Base-by-base conservation (phyloP, 257 asterid species). In the Haberlea rhodopensis region DNA sequence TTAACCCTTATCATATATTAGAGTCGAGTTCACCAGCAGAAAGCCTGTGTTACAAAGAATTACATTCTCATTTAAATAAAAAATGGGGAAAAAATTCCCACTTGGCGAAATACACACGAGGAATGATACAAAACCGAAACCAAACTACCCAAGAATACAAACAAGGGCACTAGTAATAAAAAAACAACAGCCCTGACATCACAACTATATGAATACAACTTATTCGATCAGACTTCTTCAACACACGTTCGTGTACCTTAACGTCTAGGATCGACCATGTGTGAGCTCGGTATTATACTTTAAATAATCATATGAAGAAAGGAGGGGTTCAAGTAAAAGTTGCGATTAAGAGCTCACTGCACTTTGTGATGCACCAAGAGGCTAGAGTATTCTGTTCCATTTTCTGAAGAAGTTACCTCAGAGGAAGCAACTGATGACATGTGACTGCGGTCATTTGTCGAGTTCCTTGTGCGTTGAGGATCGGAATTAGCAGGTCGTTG, bases 351-450 rank as follows among this genome's bases (percentile, higher is more conserved):
- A 68, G 69, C 70, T 85, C 63, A 83, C 69, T 76, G 81, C 49
- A 69, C 53, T 78, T 79, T 82, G 62, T 60, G 62, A 37, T 74
- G 85, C 73, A 29, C 32, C 15, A 79, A 55, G 57, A 82, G 80
- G 57, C 85, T 72, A 6, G 78, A 69, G 73, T 73, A 72, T 53
- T 84, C 87, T 0, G 79, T 71, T 62, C 84, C 85, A 53, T 78
- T 80, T 60, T 75, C 87, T 2, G 89, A 67, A 60, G 83, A 70
- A 43, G 82, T 76, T 67, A 82, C 69, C 57, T 73, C 81, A 8
- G 95, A 85, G 15, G 95, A 87, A 71, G 85, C 85, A 73, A 74
- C 71, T 54, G 92, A 84, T 21, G 91, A 82, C 45, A 68, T 20
- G 46, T 34, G 80, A 32, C 72, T 62, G 7, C 62, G 8, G 54